Percentiles rank a stretch among this genome's conserved stretches.
phyloP scores from a whole-genome alignment of 2,329 filamentous ascomycete species.

The Aplosporella prunicola region DNA sequence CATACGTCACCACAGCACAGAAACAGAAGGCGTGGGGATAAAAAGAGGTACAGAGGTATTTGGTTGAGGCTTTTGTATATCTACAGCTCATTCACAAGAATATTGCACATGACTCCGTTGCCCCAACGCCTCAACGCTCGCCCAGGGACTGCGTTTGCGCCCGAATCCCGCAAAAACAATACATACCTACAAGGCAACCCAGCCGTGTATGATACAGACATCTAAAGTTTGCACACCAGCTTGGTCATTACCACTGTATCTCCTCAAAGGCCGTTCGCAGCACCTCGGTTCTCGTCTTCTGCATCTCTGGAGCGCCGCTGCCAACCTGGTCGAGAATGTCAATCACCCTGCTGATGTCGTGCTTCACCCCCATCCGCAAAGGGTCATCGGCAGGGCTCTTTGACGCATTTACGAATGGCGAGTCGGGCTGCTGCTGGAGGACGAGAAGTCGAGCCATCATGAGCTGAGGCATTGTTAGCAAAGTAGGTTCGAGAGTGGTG shows the following conservation, averaged over 20 bases:
- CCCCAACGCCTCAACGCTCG: too few species aligned
- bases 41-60: too few species aligned
- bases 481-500: background rate
- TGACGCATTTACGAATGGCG: slow-evolving; percentile 14
- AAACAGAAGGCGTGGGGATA: too few species aligned
- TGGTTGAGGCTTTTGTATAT: too few species aligned
- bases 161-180: too few species aligned
- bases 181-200: too few species aligned
- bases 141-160: too few species aligned
- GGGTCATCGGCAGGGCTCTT: slow-evolving; percentile 24
- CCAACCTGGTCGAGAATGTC: slow-evolving; percentile 37
- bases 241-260: slow-evolving; percentile 27
- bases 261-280: slow-evolving; percentile 36
- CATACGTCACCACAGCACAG: too few species aligned
- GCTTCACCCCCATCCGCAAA: slow-evolving; percentile 29
- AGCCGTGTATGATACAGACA: too few species aligned
- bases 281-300: slow-evolving; percentile 39
- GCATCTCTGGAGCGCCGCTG: slow-evolving; percentile 37
- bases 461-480: slow-evolving; percentile 19
- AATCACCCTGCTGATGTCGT: slow-evolving; percentile 36
- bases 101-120: too few species aligned
- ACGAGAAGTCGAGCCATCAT: slow-evolving; percentile 31
- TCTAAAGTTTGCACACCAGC: too few species aligned
- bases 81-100: too few species aligned
- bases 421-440: slow-evolving; percentile 25